Evolutionary conservation across 306 rosid species (phyloP).

Genomic region (Cicer yamashitae): DNA sequence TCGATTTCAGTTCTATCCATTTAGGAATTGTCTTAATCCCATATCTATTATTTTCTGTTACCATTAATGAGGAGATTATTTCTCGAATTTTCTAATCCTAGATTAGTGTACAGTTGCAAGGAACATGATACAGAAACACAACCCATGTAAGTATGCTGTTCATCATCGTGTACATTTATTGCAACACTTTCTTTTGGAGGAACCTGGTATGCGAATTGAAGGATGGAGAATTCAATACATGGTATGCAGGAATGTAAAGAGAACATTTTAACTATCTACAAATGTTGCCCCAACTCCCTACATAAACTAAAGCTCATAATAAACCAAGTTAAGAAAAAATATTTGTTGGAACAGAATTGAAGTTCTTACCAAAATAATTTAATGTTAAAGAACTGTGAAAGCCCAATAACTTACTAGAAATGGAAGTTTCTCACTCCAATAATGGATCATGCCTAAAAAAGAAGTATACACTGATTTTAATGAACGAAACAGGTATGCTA

Average conservation of each 20-base stretch:
- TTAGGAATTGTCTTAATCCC: neutral
- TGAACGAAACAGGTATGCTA: neutral
- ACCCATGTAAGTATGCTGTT: neutral
- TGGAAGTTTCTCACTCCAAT: neutral
- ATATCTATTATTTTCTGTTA: constrained; percentile 9
- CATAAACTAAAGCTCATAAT: neutral
- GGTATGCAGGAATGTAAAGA: neutral
- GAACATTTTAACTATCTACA: neutral
- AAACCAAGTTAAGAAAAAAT: neutral
- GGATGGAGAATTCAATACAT: neutral
- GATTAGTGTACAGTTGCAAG: neutral
- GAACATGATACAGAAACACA: neutral
- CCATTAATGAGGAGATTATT: neutral
- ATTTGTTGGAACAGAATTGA: neutral
- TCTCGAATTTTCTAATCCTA: neutral
- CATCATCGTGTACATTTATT: neutral
- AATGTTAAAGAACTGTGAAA: neutral
- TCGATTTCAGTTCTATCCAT: neutral
- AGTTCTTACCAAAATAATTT: neutral
- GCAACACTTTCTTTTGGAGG: neutral
- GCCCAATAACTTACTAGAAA: neutral
- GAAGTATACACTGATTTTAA: neutral
- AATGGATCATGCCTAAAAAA: neutral
- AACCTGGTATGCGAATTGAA: neutral
- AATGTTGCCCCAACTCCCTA: neutral